Evolutionary conservation across 2,329 filamentous ascomycete species (phyloP).

Genomic region (Sclerotinia minor): DNA sequence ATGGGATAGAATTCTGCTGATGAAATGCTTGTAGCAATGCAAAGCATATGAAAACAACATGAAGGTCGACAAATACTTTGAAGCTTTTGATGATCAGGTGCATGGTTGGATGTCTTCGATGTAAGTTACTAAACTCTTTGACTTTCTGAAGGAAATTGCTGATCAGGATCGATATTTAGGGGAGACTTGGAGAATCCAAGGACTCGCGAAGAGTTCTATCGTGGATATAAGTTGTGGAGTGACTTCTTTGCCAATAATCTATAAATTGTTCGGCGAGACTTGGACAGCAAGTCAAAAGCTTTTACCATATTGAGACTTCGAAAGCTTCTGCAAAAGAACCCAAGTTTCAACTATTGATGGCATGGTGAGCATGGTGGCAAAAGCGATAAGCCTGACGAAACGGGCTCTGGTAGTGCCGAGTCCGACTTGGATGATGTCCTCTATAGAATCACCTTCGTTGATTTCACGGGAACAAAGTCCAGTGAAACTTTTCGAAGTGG

Average conservation of each 20-base stretch:
- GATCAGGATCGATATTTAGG: neutral
- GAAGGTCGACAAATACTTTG: constrained; percentile 54
- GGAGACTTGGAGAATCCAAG: constrained; percentile 12
- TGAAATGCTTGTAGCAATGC: constrained; percentile 41
- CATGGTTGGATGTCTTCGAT: constrained; percentile 76
- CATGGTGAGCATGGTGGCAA: too few species aligned
- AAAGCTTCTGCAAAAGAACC: too few species aligned
- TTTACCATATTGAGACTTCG: too few species aligned
- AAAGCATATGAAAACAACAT: constrained; percentile 44
- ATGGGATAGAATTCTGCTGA: constrained; percentile 47
- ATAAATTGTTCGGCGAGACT: neutral
- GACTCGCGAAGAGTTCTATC: constrained; percentile 22
- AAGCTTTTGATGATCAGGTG: constrained; percentile 66
- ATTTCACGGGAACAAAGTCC: too few species aligned
- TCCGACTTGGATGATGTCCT: too few species aligned
- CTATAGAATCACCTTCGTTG: too few species aligned
- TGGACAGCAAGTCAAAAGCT: too few species aligned
- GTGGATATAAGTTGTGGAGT: constrained; percentile 22
- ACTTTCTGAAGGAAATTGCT: neutral
- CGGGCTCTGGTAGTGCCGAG: too few species aligned
- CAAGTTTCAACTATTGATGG: too few species aligned
- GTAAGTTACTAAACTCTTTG: constrained; percentile 29
- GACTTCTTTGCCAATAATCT: constrained; percentile 15
- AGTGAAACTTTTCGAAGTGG: too few species aligned
- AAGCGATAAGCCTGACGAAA: too few species aligned